These are phyloP conservation scores for Wakefieldia striispora DNA, from an alignment of 768 basidiomycete species.

Conservation along the genomic window DNA sequence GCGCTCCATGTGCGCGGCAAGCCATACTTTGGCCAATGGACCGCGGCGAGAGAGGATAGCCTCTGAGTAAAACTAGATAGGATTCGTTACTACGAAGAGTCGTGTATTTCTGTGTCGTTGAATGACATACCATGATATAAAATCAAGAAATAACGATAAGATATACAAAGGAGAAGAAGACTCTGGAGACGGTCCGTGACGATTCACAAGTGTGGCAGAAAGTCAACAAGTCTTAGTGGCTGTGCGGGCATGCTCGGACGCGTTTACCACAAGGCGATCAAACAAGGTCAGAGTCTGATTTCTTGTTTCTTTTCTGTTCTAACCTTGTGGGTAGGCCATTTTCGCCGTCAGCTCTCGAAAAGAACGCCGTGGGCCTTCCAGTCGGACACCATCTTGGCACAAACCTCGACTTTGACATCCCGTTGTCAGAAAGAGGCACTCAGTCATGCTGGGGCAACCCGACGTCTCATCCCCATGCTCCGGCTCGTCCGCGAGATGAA, in stretches of 20 bases:
- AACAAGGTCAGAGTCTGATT: too few species aligned
- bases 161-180: constrained; percentile 15
- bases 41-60: constrained; percentile 92
- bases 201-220: constrained; percentile 10
- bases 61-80: constrained; percentile 83
- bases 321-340: too few species aligned
- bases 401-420: constrained; percentile 21
- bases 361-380: constrained; percentile 30
- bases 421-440: constrained; percentile 34
- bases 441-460: constrained; percentile 33
- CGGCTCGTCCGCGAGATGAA: constrained; percentile 58
- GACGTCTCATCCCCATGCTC: constrained; percentile 41
- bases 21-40: constrained; percentile 96
- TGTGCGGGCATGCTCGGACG: constrained; percentile 18
- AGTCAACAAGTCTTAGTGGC: constrained; percentile 23
- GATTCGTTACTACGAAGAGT: background rate
- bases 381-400: constrained; percentile 22
- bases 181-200: too few species aligned
- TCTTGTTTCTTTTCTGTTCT: too few species aligned
- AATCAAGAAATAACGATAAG: constrained; percentile 21
- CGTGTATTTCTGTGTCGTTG: too few species aligned
- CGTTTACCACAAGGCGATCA: constrained; percentile 1
- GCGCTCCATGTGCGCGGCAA: constrained; percentile 97
- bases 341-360: constrained; percentile 7
- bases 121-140: constrained; percentile 21